A percentile compares a stretch with the other conserved stretches of the same genome.
phyloP scores from a whole-genome alignment of 495 filamentous ascomycete genomes.

The Talaromyces nanjingensis region DNA sequence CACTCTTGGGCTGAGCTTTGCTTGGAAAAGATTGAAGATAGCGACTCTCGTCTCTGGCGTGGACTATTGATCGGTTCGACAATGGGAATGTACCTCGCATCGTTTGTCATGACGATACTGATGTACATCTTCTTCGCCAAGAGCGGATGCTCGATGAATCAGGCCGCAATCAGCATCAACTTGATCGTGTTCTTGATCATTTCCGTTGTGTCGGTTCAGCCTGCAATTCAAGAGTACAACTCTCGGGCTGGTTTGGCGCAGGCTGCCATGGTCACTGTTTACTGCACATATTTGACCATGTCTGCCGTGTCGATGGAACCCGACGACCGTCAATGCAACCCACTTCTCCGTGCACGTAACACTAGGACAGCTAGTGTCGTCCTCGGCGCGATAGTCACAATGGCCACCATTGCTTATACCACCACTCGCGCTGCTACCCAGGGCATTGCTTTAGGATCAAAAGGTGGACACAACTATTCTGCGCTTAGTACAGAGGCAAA shows the following conservation, averaged over 20 bases:
- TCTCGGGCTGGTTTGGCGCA: slow-evolving; percentile 89
- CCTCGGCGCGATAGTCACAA: slow-evolving; percentile 88
- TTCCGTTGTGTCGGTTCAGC: slow-evolving; percentile 82
- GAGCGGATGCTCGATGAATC: slow-evolving; percentile 87
- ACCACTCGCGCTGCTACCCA: slow-evolving; percentile 95
- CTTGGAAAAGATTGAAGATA: slow-evolving; percentile 84
- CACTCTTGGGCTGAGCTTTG: slow-evolving; percentile 98
- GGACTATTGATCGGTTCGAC: slow-evolving; percentile 85
- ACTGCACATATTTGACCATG: slow-evolving; percentile 98
- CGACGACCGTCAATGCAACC: slow-evolving; percentile 92
- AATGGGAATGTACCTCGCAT: slow-evolving; percentile 85
- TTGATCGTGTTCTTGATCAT: slow-evolving; percentile 75
- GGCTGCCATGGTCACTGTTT: slow-evolving; percentile 93
- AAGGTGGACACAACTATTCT: slow-evolving; percentile 52
- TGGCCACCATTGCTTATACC: slow-evolving; percentile 95
- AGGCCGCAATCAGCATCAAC: slow-evolving; percentile 74
- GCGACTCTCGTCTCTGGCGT: slow-evolving; percentile 78
- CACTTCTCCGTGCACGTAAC: slow-evolving; percentile 77
- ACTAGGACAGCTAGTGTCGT: slow-evolving; percentile 87
- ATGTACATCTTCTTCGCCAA: slow-evolving; percentile 96
- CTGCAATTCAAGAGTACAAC: slow-evolving; percentile 85
- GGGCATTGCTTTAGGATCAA: slow-evolving; percentile 71
- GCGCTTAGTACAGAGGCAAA: slow-evolving; percentile 60
- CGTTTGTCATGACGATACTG: slow-evolving; percentile 86
- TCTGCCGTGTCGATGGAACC: slow-evolving; percentile 98